Percentiles rank a stretch among this genome's conserved stretches.
Conservation (phyloP, 1,284 basidiomycete species). For the Filobasidium uniguttulatum region DNA sequence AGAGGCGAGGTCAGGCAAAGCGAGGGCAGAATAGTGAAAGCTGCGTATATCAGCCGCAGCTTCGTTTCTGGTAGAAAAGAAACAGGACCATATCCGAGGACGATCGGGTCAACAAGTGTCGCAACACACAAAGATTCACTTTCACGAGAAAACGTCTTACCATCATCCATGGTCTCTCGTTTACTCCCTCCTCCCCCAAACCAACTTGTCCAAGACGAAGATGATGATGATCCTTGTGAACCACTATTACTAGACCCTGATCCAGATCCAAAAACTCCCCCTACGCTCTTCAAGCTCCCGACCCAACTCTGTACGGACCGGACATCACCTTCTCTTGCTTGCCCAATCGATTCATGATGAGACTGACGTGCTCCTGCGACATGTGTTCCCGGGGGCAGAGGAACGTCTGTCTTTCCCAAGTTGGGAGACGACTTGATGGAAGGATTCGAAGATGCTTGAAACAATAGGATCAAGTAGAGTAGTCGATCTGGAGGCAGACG, state of each 20-base stretch:
- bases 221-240: too few species aligned
- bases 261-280: conserved; percentile 20
- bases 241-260: conserved; percentile 6
- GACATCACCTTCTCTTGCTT: conserved; percentile 30
- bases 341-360: background rate
- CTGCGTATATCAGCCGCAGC: conserved; percentile 29
- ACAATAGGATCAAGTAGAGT: conserved; percentile 32
- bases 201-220: conserved; percentile 10
- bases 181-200: conserved; percentile 22
- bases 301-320: conserved; percentile 34
- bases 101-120: too few species aligned
- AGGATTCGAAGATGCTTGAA: conserved; percentile 24
- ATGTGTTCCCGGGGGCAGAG: conserved; percentile 26
- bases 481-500: conserved; percentile 34
- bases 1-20: conserved; percentile 32
- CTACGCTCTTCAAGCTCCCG: conserved; percentile 32
- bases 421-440: conserved; percentile 24
- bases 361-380: conserved; percentile 19
- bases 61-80: conserved; percentile 22
- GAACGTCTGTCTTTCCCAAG: conserved; percentile 32
- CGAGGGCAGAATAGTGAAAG: conserved; percentile 32
- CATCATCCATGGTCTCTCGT: conserved; percentile 28
- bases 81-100: background rate
- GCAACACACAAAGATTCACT: background rate
- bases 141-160: conserved; percentile 20